These are phyloP conservation scores for Geosiphon pyriformis DNA, from an alignment of 192 early-diverging fungal species.

Conservation along the genomic window DNA sequence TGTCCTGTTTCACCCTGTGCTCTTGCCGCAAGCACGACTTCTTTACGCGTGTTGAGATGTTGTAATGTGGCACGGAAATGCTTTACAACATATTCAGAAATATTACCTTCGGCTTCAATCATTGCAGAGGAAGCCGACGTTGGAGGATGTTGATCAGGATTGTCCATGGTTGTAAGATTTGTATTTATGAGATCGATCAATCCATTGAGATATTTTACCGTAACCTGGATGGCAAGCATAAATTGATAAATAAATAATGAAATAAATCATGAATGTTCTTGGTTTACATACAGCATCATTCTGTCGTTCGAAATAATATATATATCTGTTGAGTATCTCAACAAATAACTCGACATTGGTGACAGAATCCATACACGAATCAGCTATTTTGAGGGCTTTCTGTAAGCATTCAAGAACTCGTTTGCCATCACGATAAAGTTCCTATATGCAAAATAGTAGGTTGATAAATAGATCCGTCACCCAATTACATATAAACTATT, in stretches of 20 bases:
- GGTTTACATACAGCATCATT: constrained; percentile 71
- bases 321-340: constrained; percentile 92
- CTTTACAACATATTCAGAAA: constrained; percentile 60
- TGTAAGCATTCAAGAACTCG: constrained; percentile 87
- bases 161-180: constrained; percentile 68
- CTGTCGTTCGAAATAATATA: constrained; percentile 91
- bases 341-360: constrained; percentile 93
- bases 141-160: constrained; percentile 59
- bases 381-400: constrained; percentile 92
- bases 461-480: not conserved
- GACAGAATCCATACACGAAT: constrained; percentile 84
- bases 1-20: constrained; percentile 7
- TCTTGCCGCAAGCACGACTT: constrained; percentile 24
- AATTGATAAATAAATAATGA: not conserved
- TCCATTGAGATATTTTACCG: constrained; percentile 88
- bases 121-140: constrained; percentile 60
- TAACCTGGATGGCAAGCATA: constrained; percentile 50
- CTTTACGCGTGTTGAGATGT: constrained; percentile 51
- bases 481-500: not conserved
- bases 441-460: constrained; percentile 28
- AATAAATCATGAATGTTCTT: not conserved
- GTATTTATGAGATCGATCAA: constrained; percentile 93
- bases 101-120: constrained; percentile 51
- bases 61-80: constrained; percentile 68
- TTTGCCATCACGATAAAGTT: constrained; percentile 79